phyloP scores from a whole-genome alignment of 495 filamentous ascomycete species.

The Amorphotheca resinae region DNA sequence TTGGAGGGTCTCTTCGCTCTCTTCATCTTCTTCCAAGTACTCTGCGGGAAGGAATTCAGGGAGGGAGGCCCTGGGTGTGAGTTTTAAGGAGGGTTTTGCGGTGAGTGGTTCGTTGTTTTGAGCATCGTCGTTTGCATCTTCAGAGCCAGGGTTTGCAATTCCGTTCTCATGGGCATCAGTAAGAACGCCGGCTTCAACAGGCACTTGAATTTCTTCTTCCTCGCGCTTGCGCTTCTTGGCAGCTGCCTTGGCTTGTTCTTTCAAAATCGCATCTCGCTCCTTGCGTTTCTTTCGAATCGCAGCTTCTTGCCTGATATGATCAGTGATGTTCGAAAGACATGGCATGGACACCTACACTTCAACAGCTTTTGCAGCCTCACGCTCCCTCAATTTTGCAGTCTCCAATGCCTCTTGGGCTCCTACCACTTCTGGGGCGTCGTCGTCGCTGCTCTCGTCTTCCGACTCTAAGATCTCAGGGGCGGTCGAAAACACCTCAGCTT shows the following conservation, averaged over 20 bases:
- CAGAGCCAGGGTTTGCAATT: no score
- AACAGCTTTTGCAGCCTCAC: slow-evolving; percentile 10
- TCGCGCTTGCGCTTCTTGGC: slow-evolving; percentile 10
- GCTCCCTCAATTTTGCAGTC: slow-evolving; percentile 6
- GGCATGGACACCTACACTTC: slow-evolving; percentile 8
- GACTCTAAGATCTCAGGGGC: background rate
- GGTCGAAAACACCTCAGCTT: slow-evolving; percentile 10
- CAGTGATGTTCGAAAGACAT: background rate
- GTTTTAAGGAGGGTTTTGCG: background rate
- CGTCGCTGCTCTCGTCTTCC: slow-evolving; percentile 15
- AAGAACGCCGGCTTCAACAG: background rate
- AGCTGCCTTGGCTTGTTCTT: slow-evolving; percentile 9
- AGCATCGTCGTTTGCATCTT: background rate
- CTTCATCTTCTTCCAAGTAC: slow-evolving; percentile 16
- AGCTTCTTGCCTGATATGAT: slow-evolving; percentile 12
- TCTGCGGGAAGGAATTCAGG: slow-evolving; percentile 17
- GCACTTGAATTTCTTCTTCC: background rate
- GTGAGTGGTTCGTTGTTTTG: background rate
- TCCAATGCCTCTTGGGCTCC: slow-evolving; percentile 10
- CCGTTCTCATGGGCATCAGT: no score
- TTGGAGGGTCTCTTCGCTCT: background rate
- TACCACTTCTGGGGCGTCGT: slow-evolving; percentile 19
- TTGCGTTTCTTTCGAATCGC: slow-evolving; percentile 16
- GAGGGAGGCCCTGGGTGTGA: background rate
- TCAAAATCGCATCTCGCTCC: slow-evolving; percentile 11